These are phyloP conservation scores for Marasmius fiardii DNA, from an alignment of 1,284 basidiomycete species.

Conservation along the genomic window DNA sequence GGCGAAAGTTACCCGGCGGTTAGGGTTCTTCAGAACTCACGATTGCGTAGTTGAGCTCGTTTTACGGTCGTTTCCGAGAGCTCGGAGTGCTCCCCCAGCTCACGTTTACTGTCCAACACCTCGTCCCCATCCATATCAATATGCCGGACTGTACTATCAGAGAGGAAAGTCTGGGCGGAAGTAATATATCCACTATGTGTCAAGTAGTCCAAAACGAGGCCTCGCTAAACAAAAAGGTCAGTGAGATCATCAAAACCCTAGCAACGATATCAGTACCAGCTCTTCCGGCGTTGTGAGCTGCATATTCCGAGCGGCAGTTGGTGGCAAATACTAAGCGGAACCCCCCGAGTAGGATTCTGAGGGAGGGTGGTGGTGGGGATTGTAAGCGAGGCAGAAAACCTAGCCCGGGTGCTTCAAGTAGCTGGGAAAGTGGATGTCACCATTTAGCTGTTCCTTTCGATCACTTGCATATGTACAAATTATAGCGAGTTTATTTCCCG, in stretches of 20 bases:
- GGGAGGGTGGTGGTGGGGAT: too few relatives aligned
- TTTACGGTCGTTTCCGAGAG: constrained; percentile 41
- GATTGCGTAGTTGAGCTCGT: constrained; percentile 51
- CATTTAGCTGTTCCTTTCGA: too few relatives aligned
- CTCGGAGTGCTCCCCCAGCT: constrained; percentile 22
- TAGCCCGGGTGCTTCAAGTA: too few relatives aligned
- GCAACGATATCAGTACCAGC: constrained; percentile 3
- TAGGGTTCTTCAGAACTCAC: constrained; percentile 35
- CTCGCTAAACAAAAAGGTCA: constrained; percentile 40
- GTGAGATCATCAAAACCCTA: background rate
- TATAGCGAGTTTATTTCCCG: too few relatives aligned
- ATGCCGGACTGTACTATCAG: constrained; percentile 57
- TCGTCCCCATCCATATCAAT: constrained; percentile 71
- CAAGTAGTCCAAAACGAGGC: constrained; percentile 81
- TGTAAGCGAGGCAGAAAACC: too few relatives aligned
- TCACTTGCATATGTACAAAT: too few relatives aligned
- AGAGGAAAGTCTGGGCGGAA: constrained; percentile 69
- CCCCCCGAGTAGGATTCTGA: too few relatives aligned
- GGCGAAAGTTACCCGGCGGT: background rate
- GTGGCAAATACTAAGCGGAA: too few relatives aligned
- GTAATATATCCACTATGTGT: constrained; percentile 69
- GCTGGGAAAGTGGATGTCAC: too few relatives aligned
- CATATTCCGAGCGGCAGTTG: background rate
- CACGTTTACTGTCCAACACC: constrained; percentile 31
- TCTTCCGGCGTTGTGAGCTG: background rate